Conservation (phyloP, 768 basidiomycete genomes). For the Naganishia vaughanmartiniae region DNA sequence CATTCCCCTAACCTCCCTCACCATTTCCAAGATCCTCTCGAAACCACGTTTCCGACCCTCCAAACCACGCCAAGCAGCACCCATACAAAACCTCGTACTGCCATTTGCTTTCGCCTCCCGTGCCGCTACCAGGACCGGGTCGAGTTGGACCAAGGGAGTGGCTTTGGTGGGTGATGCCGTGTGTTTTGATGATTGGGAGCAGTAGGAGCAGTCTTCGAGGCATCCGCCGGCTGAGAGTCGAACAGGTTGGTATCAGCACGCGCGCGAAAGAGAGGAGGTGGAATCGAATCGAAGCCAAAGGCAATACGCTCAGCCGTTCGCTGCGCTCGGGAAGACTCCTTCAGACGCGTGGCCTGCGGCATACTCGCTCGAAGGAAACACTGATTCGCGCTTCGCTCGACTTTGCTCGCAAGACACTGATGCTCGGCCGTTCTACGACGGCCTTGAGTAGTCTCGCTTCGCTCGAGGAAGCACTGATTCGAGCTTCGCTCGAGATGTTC, state of each 20-base stretch:
- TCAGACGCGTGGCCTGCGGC: no score
- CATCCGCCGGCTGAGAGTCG: conserved; percentile 84
- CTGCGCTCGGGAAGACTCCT: background rate
- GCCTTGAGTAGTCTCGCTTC: conserved; percentile 1
- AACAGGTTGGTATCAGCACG: background rate
- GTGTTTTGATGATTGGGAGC: conserved; percentile 94
- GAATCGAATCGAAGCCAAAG: background rate
- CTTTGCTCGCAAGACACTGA: no score
- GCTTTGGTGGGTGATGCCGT: conserved; percentile 77
- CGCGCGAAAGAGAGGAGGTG: background rate
- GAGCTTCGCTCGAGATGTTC: no score
- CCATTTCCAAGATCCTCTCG: conserved; percentile 88
- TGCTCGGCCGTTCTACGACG: no score
- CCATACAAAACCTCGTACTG: conserved; percentile 98
- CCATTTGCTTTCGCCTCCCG: conserved; percentile 93
- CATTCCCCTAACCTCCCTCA: conserved; percentile 71
- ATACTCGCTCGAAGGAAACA: background rate
- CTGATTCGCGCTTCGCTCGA: no score
- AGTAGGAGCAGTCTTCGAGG: conserved; percentile 95
- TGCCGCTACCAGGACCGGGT: conserved; percentile 88
- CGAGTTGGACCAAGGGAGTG: conserved; percentile 78
- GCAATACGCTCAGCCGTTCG: no score
- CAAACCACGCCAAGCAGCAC: conserved; percentile 95
- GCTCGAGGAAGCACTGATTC: no score
- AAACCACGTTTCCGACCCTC: conserved; percentile 90